Conservation (phyloP, 768 basidiomycete genomes). For the Agrocybe pediades region DNA sequence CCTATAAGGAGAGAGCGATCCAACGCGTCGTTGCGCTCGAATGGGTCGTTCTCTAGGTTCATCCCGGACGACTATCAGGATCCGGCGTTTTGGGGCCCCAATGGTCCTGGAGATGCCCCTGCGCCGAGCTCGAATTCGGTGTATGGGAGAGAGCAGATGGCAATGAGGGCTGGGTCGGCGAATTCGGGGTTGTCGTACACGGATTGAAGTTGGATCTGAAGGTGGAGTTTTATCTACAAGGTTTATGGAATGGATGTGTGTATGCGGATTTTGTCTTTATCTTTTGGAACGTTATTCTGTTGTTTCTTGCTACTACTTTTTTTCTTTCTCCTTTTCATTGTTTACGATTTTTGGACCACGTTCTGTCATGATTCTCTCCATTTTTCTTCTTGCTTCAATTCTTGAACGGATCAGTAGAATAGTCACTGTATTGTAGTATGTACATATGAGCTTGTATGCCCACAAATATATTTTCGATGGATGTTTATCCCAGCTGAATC, state of each 20-base stretch:
- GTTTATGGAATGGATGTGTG: no score
- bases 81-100: slow-evolving; percentile 28
- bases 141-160: background rate
- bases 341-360: background rate
- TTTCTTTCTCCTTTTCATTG: background rate
- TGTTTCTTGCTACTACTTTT: background rate
- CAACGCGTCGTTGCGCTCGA: slow-evolving; percentile 30
- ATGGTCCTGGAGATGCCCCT: slow-evolving; percentile 13
- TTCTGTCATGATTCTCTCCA: background rate
- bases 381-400: background rate
- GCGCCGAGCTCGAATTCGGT: slow-evolving; percentile 1
- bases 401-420: background rate
- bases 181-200: slow-evolving; percentile 20
- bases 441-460: no score
- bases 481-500: no score
- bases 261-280: no score
- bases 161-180: slow-evolving; percentile 12
- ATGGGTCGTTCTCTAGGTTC: slow-evolving; percentile 27
- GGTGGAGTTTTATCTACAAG: no score
- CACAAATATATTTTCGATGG: no score
- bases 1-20: slow-evolving; percentile 26
- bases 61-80: slow-evolving; percentile 33
- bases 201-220: no score
- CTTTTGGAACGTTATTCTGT: no score
- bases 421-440: background rate